Evolutionary conservation across 1,284 basidiomycete species (phyloP).

Genomic region (Rhodotorula glutinis): DNA sequence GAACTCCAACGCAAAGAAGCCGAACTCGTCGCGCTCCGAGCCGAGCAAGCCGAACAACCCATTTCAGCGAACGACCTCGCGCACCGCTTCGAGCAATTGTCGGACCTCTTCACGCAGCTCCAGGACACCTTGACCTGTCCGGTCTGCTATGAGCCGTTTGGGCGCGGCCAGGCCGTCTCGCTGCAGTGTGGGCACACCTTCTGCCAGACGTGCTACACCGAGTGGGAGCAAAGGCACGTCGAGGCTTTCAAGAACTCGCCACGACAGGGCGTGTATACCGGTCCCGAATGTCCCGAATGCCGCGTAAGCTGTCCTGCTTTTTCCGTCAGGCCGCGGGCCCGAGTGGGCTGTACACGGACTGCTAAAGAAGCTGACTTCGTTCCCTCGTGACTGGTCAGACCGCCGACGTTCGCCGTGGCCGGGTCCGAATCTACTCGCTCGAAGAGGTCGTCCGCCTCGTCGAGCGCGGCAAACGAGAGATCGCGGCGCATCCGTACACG

Average conservation of each 20-base stretch:
- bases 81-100: constrained; percentile 18
- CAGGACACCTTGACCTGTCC: constrained; percentile 29
- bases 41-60: constrained; percentile 18
- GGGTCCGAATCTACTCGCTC: constrained; percentile 15
- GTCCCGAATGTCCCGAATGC: constrained; percentile 38
- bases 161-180: constrained; percentile 3
- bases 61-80: constrained; percentile 14
- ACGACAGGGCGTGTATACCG: constrained; percentile 19
- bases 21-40: constrained; percentile 18
- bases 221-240: constrained; percentile 22
- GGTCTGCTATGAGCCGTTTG: constrained; percentile 32
- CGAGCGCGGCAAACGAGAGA: constrained; percentile 22
- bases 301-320: not conserved
- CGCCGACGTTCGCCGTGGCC: constrained; percentile 2
- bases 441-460: constrained; percentile 27
- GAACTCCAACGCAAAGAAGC: constrained; percentile 16
- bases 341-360: no score
- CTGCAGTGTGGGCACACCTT: constrained; percentile 36
- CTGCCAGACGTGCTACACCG: constrained; percentile 17
- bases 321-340: no score
- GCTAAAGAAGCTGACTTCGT: no score
- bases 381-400: no score
- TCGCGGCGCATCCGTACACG: constrained; percentile 16
- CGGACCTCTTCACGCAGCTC: constrained; percentile 9
- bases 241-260: constrained; percentile 21